Evolutionary conservation across 2,329 filamentous ascomycete species (phyloP), one percentile per base, ranked within the genome.

Genomic region (Aspergillus aculeatinus): DNA sequence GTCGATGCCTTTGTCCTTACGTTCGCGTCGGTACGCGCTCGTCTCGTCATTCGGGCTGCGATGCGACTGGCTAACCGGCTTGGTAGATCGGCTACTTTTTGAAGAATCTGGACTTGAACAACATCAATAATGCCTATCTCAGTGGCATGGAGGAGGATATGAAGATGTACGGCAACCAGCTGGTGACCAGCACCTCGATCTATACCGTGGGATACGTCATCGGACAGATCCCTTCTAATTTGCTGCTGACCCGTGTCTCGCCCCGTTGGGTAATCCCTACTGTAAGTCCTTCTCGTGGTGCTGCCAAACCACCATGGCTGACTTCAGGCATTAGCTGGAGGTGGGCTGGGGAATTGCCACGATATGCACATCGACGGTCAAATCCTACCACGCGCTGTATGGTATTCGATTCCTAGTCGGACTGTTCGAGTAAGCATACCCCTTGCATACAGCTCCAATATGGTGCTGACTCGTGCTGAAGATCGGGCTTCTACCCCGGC

Each of bases 181-280:
- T 75, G 16, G 76, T 76, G 7, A 72, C 72, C 7, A 76, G 73
- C 65, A 76, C 72, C 6, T 73, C 72, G 6, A 68, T 78, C 31
- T 79, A 81, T 67, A 79, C 73, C 23, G 76, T 81, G n/a, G 81
- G 80, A 50, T 77, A 77, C 27, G 77, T 82, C 31, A 68, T 83
- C 27, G 79, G 79, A 16, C 77, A 76, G 7, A 70, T 79, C 2
- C 75, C 80, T 0, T 71, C 67, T 49, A 82, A 81, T 59, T 63
- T 83, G 25, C 65, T 81, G 60, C 73, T 82, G 60, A 81, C 79
- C 7, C 63, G 79, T 14, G 62, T 82, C 0, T 76, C 74, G 0
- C 80, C 80, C 4, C 72, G 78, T 35, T 76, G 71, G 61, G 80
- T 79, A 68, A 74, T 82, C 12, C 72, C 78, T 0, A 33, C 69